phyloP scores from a whole-genome alignment of 257 asterid genomes.

The Gardenia jasminoides region DNA sequence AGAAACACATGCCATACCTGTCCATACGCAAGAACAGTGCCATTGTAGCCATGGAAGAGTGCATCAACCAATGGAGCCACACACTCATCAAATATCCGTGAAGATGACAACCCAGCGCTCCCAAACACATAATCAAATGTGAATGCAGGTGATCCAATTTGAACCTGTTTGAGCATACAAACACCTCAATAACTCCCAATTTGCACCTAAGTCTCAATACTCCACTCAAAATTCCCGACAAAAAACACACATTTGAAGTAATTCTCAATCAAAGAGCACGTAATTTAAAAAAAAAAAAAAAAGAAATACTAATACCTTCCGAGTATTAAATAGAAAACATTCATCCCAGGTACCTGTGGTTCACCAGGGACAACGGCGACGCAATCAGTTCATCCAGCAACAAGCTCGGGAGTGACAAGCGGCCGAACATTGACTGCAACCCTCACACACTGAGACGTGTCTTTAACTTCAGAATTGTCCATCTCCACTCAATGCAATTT shows the following conservation, averaged over 20 bases:
- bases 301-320: background rate
- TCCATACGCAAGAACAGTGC: constrained; percentile 96
- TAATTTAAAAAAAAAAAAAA: too few relatives aligned
- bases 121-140: constrained; percentile 86
- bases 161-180: constrained; percentile 61
- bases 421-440: constrained; percentile 91
- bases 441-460: constrained; percentile 69
- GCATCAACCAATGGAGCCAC: constrained; percentile 85
- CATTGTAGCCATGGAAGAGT: constrained; percentile 78
- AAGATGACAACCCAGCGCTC: constrained; percentile 57
- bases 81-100: constrained; percentile 68
- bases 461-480: constrained; percentile 57
- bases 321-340: background rate
- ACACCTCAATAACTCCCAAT: constrained; percentile 4
- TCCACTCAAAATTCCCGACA: background rate
- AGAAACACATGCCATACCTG: constrained; percentile 46
- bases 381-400: constrained; percentile 87
- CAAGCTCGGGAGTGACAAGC: constrained; percentile 84
- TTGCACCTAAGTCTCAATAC: background rate
- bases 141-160: constrained; percentile 90
- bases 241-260: background rate
- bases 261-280: background rate
- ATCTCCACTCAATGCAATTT: constrained; percentile 34
- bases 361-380: constrained; percentile 66
- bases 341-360: constrained; percentile 56